Evolutionary conservation across 306 rosid genomes (phyloP), one percentile per base, ranked within the genome.

Genomic region (Quercus rubra): DNA sequence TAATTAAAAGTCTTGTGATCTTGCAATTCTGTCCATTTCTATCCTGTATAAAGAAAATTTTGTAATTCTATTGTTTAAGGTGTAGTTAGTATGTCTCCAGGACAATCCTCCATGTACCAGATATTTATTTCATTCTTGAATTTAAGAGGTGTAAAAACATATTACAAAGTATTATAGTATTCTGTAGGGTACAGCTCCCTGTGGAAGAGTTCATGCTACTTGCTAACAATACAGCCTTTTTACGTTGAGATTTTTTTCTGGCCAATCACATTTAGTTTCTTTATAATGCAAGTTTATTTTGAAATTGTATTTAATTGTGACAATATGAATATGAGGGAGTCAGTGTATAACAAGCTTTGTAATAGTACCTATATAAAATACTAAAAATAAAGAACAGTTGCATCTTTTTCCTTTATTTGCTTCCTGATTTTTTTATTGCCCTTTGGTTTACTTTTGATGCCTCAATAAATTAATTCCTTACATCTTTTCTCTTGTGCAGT

Each of bases 401-500:
- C 49, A 6, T 31, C 35, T 67, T 21, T 21, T 18, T 67, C 72
- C 35, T 8, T 35, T 35, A 18, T 67, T 33, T 67, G 11, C 15
- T 67, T 19, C 52, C 17, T 67, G 1, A 28, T 66, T 18, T 33
- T 33, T 33, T 64, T 64, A 6, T 64, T 64, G 21, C 70, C 31
- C 17, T 11, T 17, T 11, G 46, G 23, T 64, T 2, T 64, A 64
- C 70, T 64, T 64, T 64, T 30, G 23, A 28, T 64, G 70, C 70
- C 70, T 30, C 0, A 0, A 1, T 5, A 15, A 64, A 30, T 28
- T 64, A 30, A 64, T 5, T 46, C 46, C 13, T 54, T 21, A 59
- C 23, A 18, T 74, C 5, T 77, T 18, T 62, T 41, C 20, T 78
- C 79, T 30, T 41, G 41, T 85, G 87, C 88, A 95, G 98, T 95